Evolutionary conservation across 805 yeast species (phyloP), one percentile per base, ranked within the genome.

Genomic region (Spathaspora girioi): DNA sequence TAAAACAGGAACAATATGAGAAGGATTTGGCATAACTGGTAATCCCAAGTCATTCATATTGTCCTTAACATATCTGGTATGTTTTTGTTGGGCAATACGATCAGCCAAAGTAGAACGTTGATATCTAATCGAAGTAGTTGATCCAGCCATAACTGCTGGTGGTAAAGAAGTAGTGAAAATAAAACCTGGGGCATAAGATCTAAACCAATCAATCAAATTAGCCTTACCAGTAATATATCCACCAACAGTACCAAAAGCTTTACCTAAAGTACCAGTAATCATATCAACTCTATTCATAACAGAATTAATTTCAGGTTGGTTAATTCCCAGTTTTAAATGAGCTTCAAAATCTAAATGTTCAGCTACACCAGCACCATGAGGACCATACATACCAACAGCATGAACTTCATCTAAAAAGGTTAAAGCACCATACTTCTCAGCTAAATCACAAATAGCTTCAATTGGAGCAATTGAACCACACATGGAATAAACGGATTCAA

Each of bases 311-410:
- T 59, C 60, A 46, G 71, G 69, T 15, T 81, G 73, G 12, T 78
- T 78, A 59, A 83, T 73, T 58, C 94, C 94, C 14, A 84, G 69
- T 52, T 75, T 66, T 64, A 89, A 81, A 66, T 93, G 96, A 50
- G 84, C 83, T 45, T 89, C 89, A 61, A 91, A 94, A 71, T 94
- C 89, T 62, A 87, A 77, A 68, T 94, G 99, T 71, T 94, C 99
- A 46, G 98, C 97, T 50, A 94, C 98, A 74, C 99, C 99, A 32
- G 97, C 99, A 66, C 99, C 99, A 63, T 89, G 97, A 54, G 99
- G 98, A 62, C 99, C 99, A 67, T 94, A 94, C 86, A 94, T 81
- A 50, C 99, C 99, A 45, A 94, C 98, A 35, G 99, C 98, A 65
- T 94, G 99, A 38, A 94, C 99, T 71, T 94, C 99, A 69, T 94